A percentile compares a stretch with the other conserved stretches of the same genome.
These are phyloP conservation scores for Exophiala aquamarina DNA, from an alignment of 2,329 filamentous ascomycete genomes.

Conservation along the genomic window DNA sequence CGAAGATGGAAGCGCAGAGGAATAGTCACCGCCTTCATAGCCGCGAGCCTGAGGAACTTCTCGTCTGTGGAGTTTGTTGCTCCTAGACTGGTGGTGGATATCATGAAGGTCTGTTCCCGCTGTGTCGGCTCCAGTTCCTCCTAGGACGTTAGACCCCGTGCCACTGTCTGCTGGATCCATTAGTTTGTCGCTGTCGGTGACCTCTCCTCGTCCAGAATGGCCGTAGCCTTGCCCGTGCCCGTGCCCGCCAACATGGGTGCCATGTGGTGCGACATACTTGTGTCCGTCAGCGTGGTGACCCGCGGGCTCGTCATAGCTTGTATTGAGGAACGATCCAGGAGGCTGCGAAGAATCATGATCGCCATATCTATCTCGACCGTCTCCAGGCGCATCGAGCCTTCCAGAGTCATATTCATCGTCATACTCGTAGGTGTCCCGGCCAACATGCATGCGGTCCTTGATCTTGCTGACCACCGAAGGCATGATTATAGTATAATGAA, in stretches of 20 bases:
- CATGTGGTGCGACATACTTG: constrained; percentile 3
- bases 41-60: constrained; percentile 2
- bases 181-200: background rate
- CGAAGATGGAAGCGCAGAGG: background rate
- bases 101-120: background rate
- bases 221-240: background rate
- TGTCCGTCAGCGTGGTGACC: background rate
- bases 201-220: background rate
- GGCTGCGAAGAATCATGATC: background rate
- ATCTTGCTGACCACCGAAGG: constrained; percentile 1
- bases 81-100: background rate
- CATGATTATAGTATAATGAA: background rate
- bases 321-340: background rate
- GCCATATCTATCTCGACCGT: no score
- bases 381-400: background rate
- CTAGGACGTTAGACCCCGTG: constrained; percentile 4
- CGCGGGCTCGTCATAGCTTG: background rate
- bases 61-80: constrained; percentile 5
- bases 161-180: constrained; percentile 5
- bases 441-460: background rate
- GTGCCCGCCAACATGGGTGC: background rate
- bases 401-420: background rate
- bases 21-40: background rate
- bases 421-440: background rate
- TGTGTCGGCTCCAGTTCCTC: background rate